Conservation (phyloP, 2,329 filamentous ascomycete species). For the Fusarium incarnatum region DNA sequence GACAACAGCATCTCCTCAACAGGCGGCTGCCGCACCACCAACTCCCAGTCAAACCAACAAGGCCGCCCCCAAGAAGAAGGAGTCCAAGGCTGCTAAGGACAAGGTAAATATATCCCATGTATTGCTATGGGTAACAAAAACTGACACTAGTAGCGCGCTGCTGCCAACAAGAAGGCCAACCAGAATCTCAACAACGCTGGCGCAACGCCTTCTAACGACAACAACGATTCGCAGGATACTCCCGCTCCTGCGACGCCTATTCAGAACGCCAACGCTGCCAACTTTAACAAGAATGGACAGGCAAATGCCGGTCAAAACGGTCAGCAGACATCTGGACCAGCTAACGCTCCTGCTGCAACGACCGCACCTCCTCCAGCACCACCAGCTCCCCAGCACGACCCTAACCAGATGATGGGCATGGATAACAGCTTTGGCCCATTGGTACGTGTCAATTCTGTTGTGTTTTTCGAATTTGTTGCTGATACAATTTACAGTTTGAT, state of each 20-base stretch:
- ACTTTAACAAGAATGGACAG: slow-evolving; percentile 57
- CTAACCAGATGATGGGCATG: slow-evolving; percentile 59
- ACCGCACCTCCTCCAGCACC: slow-evolving; percentile 46
- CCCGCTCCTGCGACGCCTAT: slow-evolving; percentile 73
- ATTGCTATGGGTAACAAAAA: background rate
- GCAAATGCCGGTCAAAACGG: slow-evolving; percentile 48
- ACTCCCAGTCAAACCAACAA: slow-evolving; percentile 81
- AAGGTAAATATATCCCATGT: slow-evolving; percentile 68
- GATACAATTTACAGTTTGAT: slow-evolving; percentile 52
- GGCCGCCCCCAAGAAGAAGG: slow-evolving; percentile 82
- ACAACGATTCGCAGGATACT: slow-evolving; percentile 66
- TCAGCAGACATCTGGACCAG: slow-evolving; percentile 47
- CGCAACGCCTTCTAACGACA: slow-evolving; percentile 70
- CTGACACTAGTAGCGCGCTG: slow-evolving; percentile 56
- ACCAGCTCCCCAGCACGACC: slow-evolving; percentile 34
- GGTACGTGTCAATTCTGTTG: slow-evolving; percentile 52
- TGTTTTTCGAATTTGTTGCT: slow-evolving; percentile 19
- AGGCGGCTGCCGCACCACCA: slow-evolving; percentile 75
- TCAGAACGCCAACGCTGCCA: slow-evolving; percentile 52
- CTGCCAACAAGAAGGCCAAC: slow-evolving; percentile 72
- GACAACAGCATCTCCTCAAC: slow-evolving; percentile 71
- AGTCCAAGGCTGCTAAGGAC: slow-evolving; percentile 70
- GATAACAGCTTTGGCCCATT: slow-evolving; percentile 56
- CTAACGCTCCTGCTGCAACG: slow-evolving; percentile 49
- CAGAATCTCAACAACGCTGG: slow-evolving; percentile 61